A percentile compares a stretch with the other conserved stretches of the same genome.
phyloP scores from a whole-genome alignment of 1,284 basidiomycete genomes.

The Sporisorium iseilematis-ciliati region DNA sequence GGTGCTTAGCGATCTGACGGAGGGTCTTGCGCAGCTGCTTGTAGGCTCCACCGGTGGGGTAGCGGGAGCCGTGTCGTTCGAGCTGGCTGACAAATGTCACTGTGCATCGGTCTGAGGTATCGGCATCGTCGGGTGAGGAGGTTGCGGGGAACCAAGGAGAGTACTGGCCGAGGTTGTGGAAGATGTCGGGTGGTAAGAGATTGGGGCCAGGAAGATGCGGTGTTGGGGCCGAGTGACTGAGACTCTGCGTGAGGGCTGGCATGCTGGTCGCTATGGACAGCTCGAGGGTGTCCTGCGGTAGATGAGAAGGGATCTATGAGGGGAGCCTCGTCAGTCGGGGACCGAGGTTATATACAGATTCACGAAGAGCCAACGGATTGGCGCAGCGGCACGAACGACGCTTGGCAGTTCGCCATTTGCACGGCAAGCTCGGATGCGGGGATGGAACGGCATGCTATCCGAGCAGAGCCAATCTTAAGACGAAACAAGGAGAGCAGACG shows the following conservation, averaged over 20 bases:
- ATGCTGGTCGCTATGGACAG: background rate
- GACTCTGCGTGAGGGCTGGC: constrained; percentile 23
- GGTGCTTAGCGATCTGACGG: constrained; percentile 43
- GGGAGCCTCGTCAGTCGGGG: background rate
- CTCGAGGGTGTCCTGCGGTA: background rate
- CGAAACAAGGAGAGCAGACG: background rate
- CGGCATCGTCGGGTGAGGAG: background rate
- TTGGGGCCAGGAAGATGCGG: constrained; percentile 16
- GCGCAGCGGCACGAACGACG: background rate
- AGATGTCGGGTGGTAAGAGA: constrained; percentile 33
- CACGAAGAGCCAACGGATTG: background rate
- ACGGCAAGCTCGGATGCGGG: constrained; percentile 3
- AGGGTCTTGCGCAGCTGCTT: constrained; percentile 42
- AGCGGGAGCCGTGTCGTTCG: constrained; percentile 48
- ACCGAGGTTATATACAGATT: constrained; percentile 2
- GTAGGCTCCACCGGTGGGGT: constrained; percentile 44
- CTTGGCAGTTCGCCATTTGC: background rate
- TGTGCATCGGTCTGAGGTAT: constrained; percentile 10
- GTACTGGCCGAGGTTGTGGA: constrained; percentile 51
- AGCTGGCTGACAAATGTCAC: constrained; percentile 51
- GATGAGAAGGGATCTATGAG: background rate
- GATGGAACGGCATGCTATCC: background rate
- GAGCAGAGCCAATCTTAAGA: background rate
- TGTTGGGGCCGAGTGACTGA: constrained; percentile 3
- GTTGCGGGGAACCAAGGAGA: constrained; percentile 45